phyloP scores from a whole-genome alignment of 192 early-diverging fungal genomes.

The Fimicolochytrium jonesii region DNA sequence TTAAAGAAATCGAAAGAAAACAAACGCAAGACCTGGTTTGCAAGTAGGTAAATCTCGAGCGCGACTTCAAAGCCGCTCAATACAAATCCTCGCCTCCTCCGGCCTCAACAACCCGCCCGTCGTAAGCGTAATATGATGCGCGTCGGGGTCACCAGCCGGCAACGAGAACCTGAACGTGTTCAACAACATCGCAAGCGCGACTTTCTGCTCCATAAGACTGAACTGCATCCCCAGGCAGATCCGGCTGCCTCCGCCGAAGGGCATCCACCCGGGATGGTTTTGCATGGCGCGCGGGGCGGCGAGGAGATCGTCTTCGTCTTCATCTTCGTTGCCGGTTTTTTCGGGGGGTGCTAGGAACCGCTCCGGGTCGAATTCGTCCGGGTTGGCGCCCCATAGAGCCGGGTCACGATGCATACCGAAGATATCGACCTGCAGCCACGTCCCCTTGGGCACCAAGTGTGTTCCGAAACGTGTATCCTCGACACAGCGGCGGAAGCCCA shows the following conservation, averaged over 20 bases:
- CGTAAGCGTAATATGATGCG: background rate
- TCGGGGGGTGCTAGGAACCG: background rate
- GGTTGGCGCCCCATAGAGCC: background rate
- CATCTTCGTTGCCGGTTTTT: background rate
- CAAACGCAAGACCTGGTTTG: too few relatives aligned
- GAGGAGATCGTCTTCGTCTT: background rate
- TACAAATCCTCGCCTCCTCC: background rate
- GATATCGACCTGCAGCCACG: constrained; percentile 1
- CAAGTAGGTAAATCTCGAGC: too few relatives aligned
- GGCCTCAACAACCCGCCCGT: background rate
- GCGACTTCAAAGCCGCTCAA: background rate
- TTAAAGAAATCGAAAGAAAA: too few relatives aligned
- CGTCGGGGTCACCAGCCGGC: background rate
- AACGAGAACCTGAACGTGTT: constrained; percentile 41
- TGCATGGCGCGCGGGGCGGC: background rate
- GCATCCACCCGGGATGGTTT: constrained; percentile 30
- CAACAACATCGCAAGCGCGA: constrained; percentile 50
- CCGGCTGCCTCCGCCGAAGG: constrained; percentile 60
- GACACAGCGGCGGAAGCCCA: background rate
- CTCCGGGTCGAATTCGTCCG: background rate
- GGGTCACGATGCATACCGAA: background rate
- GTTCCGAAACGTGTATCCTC: background rate
- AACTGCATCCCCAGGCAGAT: constrained; percentile 65
- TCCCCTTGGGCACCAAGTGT: background rate
- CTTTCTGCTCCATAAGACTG: constrained; percentile 51